These are phyloP conservation scores for Neofusicoccum kwambonambiense DNA, from an alignment of 2,329 filamentous ascomycete species.

Conservation along the genomic window DNA sequence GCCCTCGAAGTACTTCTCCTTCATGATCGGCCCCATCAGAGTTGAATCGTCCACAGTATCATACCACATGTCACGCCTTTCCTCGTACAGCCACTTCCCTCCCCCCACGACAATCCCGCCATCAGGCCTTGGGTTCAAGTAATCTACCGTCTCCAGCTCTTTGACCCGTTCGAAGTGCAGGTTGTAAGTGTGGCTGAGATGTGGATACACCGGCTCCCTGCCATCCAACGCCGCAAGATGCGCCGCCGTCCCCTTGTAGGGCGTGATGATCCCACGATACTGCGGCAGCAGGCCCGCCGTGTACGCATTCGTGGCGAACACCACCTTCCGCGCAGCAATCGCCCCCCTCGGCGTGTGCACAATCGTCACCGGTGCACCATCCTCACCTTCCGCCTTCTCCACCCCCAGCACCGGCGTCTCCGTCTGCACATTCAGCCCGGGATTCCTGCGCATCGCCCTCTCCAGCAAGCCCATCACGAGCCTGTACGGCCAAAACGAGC, in stretches of 20 bases:
- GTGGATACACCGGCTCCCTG: constrained; percentile 18
- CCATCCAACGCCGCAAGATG: constrained; percentile 19
- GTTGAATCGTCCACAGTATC: constrained; percentile 36
- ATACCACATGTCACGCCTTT: constrained; percentile 43
- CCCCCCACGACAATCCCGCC: constrained; percentile 49
- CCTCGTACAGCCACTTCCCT: constrained; percentile 35
- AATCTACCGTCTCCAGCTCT: constrained; percentile 28
- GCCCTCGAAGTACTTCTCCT: constrained; percentile 26
- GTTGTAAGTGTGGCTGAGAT: constrained; percentile 28
- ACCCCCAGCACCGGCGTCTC: constrained; percentile 2
- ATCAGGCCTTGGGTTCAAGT: constrained; percentile 46
- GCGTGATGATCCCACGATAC: constrained; percentile 38
- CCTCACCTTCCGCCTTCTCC: not conserved
- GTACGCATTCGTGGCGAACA: constrained; percentile 31
- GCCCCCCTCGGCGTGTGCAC: not conserved
- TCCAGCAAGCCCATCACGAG: not conserved
- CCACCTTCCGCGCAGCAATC: constrained; percentile 20
- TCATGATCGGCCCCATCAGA: constrained; percentile 24
- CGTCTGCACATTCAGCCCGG: constrained; percentile 1
- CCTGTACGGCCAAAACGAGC: not conserved
- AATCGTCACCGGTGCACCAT: not conserved
- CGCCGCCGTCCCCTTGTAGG: constrained; percentile 28
- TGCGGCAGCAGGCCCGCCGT: constrained; percentile 28
- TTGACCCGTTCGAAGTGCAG: constrained; percentile 16
- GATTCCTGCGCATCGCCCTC: not conserved